Conservation (phyloP, 2,329 filamentous ascomycete species). For the Coniochaeta hoffmannii region DNA sequence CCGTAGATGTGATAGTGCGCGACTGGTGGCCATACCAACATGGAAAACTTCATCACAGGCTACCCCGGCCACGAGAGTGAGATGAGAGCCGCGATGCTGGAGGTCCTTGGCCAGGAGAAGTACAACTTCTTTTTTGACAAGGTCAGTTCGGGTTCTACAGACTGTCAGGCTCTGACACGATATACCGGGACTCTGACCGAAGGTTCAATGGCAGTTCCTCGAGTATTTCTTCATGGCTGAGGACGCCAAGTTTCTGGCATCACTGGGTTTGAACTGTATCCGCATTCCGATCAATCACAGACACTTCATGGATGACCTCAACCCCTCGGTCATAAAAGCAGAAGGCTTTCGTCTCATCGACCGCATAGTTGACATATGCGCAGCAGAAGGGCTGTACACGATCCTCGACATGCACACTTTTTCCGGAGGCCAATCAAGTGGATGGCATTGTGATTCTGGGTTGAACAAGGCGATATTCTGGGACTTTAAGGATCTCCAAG, state of each 20-base stretch:
- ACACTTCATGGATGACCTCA: conserved; percentile 41
- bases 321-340: conserved; percentile 36
- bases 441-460: conserved; percentile 31
- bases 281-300: conserved; percentile 52
- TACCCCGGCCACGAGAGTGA: conserved; percentile 48
- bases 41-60: conserved; percentile 49
- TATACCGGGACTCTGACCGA: background rate
- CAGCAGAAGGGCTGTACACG: conserved; percentile 29
- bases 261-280: conserved; percentile 48
- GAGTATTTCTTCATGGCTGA: conserved; percentile 41
- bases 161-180: background rate
- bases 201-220: background rate
- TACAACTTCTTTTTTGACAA: conserved; percentile 45
- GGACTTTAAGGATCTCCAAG: conserved; percentile 33
- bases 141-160: background rate
- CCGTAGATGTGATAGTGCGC: conserved; percentile 4
- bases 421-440: conserved; percentile 32
- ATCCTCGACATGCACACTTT: conserved; percentile 34
- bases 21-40: conserved; percentile 15
- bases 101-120: conserved; percentile 44
- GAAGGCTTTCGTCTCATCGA: conserved; percentile 39
- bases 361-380: conserved; percentile 33
- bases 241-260: conserved; percentile 48
- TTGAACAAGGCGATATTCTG: conserved; percentile 30
- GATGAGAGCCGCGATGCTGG: conserved; percentile 40